Evolutionary conservation across 2,329 filamentous ascomycete species (phyloP).

Genomic region (Aspergillus calidoustus): DNA sequence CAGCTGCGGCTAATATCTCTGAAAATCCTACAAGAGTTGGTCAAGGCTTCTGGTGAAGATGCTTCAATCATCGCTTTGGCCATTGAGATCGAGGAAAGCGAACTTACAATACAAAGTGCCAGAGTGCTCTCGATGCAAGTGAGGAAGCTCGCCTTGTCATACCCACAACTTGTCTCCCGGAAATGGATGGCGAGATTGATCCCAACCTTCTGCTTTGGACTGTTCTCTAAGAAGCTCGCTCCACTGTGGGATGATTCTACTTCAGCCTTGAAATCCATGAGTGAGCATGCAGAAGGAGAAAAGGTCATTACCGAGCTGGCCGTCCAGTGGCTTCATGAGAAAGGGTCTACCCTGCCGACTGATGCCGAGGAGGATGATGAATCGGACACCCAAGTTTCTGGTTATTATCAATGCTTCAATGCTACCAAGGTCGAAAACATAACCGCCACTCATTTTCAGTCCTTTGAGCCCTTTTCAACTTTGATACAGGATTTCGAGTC

Average conservation of each 20-base stretch:
- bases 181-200: slow-evolving; percentile 73
- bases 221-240: slow-evolving; percentile 82
- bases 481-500: slow-evolving; percentile 69
- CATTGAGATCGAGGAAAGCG: slow-evolving; percentile 77
- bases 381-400: slow-evolving; percentile 30
- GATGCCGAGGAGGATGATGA: slow-evolving; percentile 32
- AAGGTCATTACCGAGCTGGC: slow-evolving; percentile 71
- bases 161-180: slow-evolving; percentile 62
- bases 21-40: slow-evolving; percentile 67
- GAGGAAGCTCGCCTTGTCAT: slow-evolving; percentile 72
- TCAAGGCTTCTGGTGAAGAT: slow-evolving; percentile 52
- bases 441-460: slow-evolving; percentile 57
- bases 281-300: slow-evolving; percentile 72
- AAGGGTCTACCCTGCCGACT: slow-evolving; percentile 29
- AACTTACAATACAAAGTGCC: slow-evolving; percentile 74
- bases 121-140: slow-evolving; percentile 83
- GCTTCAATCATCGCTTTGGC: slow-evolving; percentile 60
- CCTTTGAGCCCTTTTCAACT: slow-evolving; percentile 59
- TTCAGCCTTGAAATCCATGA: slow-evolving; percentile 74
- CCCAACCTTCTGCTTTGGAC: slow-evolving; percentile 82
- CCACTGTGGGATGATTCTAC: slow-evolving; percentile 87
- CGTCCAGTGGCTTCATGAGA: slow-evolving; percentile 72
- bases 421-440: slow-evolving; percentile 62
- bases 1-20: slow-evolving; percentile 74
- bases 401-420: slow-evolving; percentile 82